Evolutionary conservation across 2,329 filamentous ascomycete species (phyloP).

Genomic region (Bisporella sp.): DNA sequence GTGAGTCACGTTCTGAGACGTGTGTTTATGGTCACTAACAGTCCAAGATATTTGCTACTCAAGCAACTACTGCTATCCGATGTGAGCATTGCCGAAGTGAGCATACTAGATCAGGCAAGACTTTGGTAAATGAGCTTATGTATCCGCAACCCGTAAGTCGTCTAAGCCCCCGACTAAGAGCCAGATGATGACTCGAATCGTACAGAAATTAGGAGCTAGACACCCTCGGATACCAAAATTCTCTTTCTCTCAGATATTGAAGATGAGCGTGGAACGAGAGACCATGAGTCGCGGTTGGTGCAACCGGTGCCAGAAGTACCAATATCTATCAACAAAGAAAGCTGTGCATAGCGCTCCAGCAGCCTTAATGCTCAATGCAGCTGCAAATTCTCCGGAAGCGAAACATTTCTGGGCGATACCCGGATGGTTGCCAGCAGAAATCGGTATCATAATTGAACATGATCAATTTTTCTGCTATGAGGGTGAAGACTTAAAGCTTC

Average conservation of each 20-base stretch:
- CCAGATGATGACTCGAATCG: too few relatives aligned
- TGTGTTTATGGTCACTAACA: conserved; percentile 17
- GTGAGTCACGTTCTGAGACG: conserved; percentile 29
- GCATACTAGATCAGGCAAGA: conserved; percentile 70
- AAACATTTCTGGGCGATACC: conserved; percentile 81
- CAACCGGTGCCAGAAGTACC: conserved; percentile 81
- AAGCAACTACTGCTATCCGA: conserved; percentile 65
- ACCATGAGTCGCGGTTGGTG: conserved; percentile 91
- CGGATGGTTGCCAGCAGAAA: conserved; percentile 88
- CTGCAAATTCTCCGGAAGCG: conserved; percentile 64
- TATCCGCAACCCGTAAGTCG: conserved; percentile 51
- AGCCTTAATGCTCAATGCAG: conserved; percentile 84
- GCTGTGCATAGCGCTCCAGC: conserved; percentile 74
- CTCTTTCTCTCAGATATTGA: conserved; percentile 87
- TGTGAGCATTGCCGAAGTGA: conserved; percentile 87
- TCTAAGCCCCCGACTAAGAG: neutral
- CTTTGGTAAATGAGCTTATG: conserved; percentile 77
- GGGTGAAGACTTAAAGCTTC: conserved; percentile 77
- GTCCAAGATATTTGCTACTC: conserved; percentile 55
- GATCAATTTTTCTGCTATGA: conserved; percentile 96
- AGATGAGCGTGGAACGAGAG: conserved; percentile 84
- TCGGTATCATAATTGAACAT: conserved; percentile 83
- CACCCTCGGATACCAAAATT: conserved; percentile 45
- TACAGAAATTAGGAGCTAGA: conserved; percentile 40
- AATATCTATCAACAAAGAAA: conserved; percentile 78